Base-by-base conservation (phyloP, 768 basidiomycete genomes). In the Cyclocybe aegerita region DNA sequence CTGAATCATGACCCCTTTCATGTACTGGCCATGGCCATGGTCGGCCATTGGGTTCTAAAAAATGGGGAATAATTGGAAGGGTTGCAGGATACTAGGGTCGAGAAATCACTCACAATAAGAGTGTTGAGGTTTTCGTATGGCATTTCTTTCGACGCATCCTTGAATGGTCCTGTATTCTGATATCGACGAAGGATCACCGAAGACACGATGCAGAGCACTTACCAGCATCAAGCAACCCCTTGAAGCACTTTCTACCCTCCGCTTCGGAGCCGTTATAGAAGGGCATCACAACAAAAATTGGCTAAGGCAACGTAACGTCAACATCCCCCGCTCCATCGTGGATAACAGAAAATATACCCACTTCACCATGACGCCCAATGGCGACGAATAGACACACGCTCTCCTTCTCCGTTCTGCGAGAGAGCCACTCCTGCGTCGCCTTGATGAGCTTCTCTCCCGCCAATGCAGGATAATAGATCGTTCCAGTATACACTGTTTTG, bases 221-320 rank as follows among this genome's bases (percentile, higher is more conserved):
- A 77, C 77, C 65, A 2, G 80, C 58, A 45, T 77, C 74, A 50
- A 70, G 67, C 56, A 80, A 71, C 12, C 56, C 42, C 58, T 77
- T 75, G 60, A 65, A 80, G n/a, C 59, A 60, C n/a, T 58, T 57
- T 29, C 71, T 63, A 32, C 76, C 80, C 51, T 80, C 78, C 1
- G 57, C 68, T 46, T 75, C 77, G 0, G 74, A 64, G 0, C 79
- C 79, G 51, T 81, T 78, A 56, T 74, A 79, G 54, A 80, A 80
- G 4, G 73, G 16, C 8, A 62, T 33, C 0, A 67, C 36, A 2
- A 70, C 58, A 14, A 77, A 53, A 23, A 59, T 50, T 4, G 76
- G 74, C 77, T 80, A 32, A 7, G 33, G 23, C 33, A 11, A 38
- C 31, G 23, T 23, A 23, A 23, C 23, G 23, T 23, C 23, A 23